phyloP scores from a whole-genome alignment of 2,329 filamentous ascomycete genomes.

The Clarireedia homoeocarpa region DNA sequence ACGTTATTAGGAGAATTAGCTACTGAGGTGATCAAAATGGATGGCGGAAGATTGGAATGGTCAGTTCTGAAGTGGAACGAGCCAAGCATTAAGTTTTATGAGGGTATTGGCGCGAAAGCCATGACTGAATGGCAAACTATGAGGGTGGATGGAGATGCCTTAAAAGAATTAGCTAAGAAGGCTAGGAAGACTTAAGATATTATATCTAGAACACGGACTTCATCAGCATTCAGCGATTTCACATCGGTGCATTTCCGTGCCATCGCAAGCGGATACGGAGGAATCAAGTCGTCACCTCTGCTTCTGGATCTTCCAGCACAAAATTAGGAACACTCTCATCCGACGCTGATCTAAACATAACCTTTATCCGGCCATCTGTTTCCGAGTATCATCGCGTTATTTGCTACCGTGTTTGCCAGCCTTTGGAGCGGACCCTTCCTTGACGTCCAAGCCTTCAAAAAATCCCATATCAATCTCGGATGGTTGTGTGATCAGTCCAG shows the following conservation, averaged over 20 bases:
- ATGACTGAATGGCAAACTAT: constrained; percentile 70
- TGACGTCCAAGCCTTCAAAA: constrained; percentile 34
- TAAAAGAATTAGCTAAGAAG: constrained; percentile 47
- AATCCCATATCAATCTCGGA: constrained; percentile 33
- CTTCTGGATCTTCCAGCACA: too few species aligned
- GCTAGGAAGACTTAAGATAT: constrained; percentile 6
- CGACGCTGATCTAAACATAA: too few species aligned
- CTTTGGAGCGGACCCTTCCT: neutral
- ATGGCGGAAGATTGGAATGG: constrained; percentile 79
- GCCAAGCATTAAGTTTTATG: constrained; percentile 82
- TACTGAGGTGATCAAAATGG: constrained; percentile 65
- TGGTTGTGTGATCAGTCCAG: constrained; percentile 25
- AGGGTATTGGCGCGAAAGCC: constrained; percentile 51
- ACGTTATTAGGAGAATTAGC: constrained; percentile 67
- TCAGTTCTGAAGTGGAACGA: constrained; percentile 88
- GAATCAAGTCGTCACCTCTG: too few species aligned
- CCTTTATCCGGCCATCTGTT: neutral
- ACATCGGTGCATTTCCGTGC: too few species aligned
- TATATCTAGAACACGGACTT: too few species aligned
- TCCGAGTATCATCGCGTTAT: neutral
- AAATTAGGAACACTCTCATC: too few species aligned
- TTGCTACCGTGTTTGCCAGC: neutral
- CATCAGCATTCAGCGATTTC: too few species aligned
- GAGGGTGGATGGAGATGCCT: constrained; percentile 60
- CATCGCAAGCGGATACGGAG: too few species aligned